phyloP scores from a whole-genome alignment of 2,329 filamentous ascomycete species.

The Botrytis elliptica region DNA sequence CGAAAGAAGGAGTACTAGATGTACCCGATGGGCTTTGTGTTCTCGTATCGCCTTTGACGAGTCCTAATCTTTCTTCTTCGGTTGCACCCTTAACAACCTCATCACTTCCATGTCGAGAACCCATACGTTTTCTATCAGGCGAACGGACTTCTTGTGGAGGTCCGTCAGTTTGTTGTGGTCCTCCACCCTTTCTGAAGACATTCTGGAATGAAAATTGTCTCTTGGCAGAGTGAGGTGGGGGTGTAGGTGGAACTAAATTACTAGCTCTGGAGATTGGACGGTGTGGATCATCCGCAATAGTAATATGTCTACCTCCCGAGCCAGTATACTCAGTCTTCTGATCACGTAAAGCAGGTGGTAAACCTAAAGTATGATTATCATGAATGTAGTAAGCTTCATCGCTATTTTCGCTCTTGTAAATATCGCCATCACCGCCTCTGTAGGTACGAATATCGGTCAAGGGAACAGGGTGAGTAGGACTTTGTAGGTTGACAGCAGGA shows the following conservation, averaged over 20 bases:
- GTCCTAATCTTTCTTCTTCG: constrained; percentile 78
- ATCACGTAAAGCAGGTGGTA: constrained; percentile 42
- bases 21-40: constrained; percentile 23
- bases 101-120: constrained; percentile 44
- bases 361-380: constrained; percentile 48
- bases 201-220: constrained; percentile 93
- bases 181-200: constrained; percentile 55
- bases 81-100: constrained; percentile 55
- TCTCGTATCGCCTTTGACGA: constrained; percentile 71
- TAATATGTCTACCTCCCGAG: constrained; percentile 49
- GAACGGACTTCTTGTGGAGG: constrained; percentile 34
- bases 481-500: constrained; percentile 45
- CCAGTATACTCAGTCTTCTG: constrained; percentile 51
- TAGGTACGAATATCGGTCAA: constrained; percentile 56
- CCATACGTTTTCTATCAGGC: constrained; percentile 41
- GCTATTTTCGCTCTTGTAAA: constrained; percentile 36
- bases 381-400: constrained; percentile 44
- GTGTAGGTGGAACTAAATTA: constrained; percentile 48
- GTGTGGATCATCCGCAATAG: constrained; percentile 43
- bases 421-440: constrained; percentile 42
- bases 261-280: constrained; percentile 25
- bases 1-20: constrained; percentile 27
- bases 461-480: constrained; percentile 60
- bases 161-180: constrained; percentile 25
- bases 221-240: constrained; percentile 60